Evolutionary conservation across 116 monocot genomes (phyloP), one percentile per base, ranked within the genome.

Genomic region (Zostera marina): DNA sequence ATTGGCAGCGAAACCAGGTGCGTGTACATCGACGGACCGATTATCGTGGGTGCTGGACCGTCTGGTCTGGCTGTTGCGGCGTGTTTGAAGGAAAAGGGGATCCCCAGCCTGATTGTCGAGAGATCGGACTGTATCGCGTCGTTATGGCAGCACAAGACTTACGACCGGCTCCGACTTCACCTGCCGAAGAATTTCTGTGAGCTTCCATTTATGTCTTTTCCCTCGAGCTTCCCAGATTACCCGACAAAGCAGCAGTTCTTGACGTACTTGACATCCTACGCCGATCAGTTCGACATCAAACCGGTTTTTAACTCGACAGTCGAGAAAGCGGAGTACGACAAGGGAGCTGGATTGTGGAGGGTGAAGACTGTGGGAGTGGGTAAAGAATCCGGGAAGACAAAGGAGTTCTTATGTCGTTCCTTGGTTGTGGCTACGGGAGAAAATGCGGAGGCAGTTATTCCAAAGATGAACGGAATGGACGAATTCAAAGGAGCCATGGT

Each of bases 101-200:
- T 89, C 11, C 84, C 73, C 0, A 74, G 73, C 66, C 15, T 84
- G 11, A 47, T 89, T 46, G 73, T 89, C 10, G 89, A 89, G 72
- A 64, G 89, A 11, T 67, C 78, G 22, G 48, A 76, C 47, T 84
- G 89, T 72, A 73, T 89, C 51, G 89, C 81, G 7, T 89, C 89
- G 4, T 76, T 89, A 7, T 89, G 89, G 89, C 77, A 78, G 65
- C 71, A 74, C 47, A 80, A 63, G 55, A 74, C 84, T 12, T 89
- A 89, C 60, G 89, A 89, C 65, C 75, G 89, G 22, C 89, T 89
- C 55, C 64, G 69, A 51, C 84, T 89, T 45, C 88, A 89, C 68
- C 88, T 89, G 39, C 83, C 88, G 10, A 89, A 76, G 66, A 41
- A 68, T 26, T 79, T 81, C 74, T 84, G 89, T 63, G 76, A 89